Base-by-base conservation (phyloP, 805 yeast species). In the Isabelozyma rhagii region DNA sequence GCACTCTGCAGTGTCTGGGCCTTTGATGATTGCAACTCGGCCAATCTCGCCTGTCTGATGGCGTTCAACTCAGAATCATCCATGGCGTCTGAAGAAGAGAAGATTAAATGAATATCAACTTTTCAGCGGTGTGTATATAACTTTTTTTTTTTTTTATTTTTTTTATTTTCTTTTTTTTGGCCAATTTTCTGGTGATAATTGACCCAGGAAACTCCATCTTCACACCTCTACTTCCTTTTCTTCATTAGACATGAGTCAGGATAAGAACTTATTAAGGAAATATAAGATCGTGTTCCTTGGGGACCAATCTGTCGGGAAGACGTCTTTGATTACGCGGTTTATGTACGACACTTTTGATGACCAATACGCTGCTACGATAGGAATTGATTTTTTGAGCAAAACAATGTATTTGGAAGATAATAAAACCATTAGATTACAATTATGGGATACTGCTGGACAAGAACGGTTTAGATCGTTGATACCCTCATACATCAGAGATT, bases 381-480 rank as follows among this genome's bases (percentile, higher is more conserved):
- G 99, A 25, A 94, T 94, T 54, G 98, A 94, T 66, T 94, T 94
- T 63, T 79, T 94, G 56, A 88, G 96, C 39, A 93, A 89, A 63
- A 91, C 97, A 4, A 89, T 90, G 96, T 94, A 94, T 67, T 75
- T 94, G 45, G 97, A 96, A 57, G 98, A 94, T 68, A 91, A 72
- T 55, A 72, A 93, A 57, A 94, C 99, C 3, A 89, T 94, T 40
- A 80, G 99, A 60, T 78, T 94, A 54, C 99, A 94, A 71, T 74
- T 94, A 51, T 94, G 99, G 98, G 98, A 92, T 66, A 92, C 98
- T 4, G 97, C 97, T 1, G 97, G 98, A 13, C 98, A 92, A 70
- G 99, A 94, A 68, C 75, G 99, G 59, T 94, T 94, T 75, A 78
- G 98, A 62, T 87, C 96, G 14, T 79, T 94, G 65, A 93, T 94